Evolutionary conservation across 2,329 filamentous ascomycete species (phyloP), one percentile per base, ranked within the genome.

Genomic region (Fusarium sp.): DNA sequence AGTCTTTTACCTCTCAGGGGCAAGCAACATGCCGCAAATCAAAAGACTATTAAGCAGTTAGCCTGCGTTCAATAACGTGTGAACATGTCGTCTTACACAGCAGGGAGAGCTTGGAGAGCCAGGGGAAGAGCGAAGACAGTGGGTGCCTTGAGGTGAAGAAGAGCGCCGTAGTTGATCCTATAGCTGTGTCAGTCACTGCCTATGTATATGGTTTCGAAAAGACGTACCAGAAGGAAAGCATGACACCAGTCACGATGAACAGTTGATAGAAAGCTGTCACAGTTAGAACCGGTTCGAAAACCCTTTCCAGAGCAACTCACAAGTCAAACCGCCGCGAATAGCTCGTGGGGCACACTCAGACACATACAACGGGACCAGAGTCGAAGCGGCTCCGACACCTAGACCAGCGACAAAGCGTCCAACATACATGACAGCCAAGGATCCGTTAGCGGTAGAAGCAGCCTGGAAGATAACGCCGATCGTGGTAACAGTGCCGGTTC

Each of bases 381-480:
- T 85, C 22, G 85, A 87, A 1, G 86, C 86, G 58, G 85, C 84
- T n/a, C 86, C 86, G 42, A 87, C 85, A 5, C 86, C 87, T 7
- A 88, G 74, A 11, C 87, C 87, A 29, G 84, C 81, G 24, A 87
- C 73, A 58, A 88, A 89, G 78, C 92, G 86, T 56, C 92, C 92
- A 69, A 92, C 84, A 75, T 92, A 94, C 84, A 94, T 91, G 74
- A 87, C 84, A 14, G 87, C 83, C 38, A 93, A 81, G 56, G 88
- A 85, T 6, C 91, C 92, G 4, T 79, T 64, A 14, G 75, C 76
- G 2, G 84, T 85, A n/a, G 90, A 89, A 9, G 87, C 84, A 57
- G 89, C 86, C 81, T 94, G 92, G 76, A 94, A 86, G 59, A 92
- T 79, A 57, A 91, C 89, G 49, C 92, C 92, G 12, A 91, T 64